Percentiles rank a stretch among this genome's conserved stretches.
Evolutionary conservation across 2,329 filamentous ascomycete species (phyloP).

Genomic region (Aspergillus intermedius): DNA sequence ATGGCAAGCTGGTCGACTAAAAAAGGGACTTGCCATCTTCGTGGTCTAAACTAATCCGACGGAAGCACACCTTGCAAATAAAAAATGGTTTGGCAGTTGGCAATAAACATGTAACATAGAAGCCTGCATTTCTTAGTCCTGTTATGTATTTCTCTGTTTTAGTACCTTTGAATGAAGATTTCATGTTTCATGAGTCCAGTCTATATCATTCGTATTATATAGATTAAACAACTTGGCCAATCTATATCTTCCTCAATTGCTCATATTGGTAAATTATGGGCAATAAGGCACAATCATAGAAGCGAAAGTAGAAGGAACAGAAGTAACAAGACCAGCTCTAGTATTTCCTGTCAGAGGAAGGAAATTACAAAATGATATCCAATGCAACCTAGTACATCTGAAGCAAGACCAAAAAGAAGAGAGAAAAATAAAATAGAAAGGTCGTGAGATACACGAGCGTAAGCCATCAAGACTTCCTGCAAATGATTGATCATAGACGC

Average conservation of each 20-base stretch:
- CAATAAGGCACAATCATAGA: too few relatives aligned
- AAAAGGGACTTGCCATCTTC: not conserved
- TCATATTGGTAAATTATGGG: too few relatives aligned
- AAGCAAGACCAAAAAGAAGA: not conserved
- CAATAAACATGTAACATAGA: conserved; percentile 11
- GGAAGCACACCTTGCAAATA: not conserved
- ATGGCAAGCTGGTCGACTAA: conserved; percentile 62
- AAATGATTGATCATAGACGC: not conserved
- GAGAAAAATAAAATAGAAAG: not conserved
- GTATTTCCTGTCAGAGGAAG: not conserved
- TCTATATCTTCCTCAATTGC: too few relatives aligned
- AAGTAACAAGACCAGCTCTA: not conserved
- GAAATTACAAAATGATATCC: conserved; percentile 1
- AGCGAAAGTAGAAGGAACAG: too few relatives aligned
- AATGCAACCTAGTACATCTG: not conserved
- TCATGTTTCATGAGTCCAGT: too few relatives aligned
- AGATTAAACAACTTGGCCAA: too few relatives aligned
- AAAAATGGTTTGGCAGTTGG: not conserved
- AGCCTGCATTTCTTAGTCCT: not conserved
- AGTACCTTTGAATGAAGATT: not conserved
- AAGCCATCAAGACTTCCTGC: not conserved
- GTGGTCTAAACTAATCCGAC: too few relatives aligned
- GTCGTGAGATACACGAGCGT: too few relatives aligned
- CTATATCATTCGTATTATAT: too few relatives aligned
- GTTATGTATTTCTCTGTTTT: conserved; percentile 14